Evolutionary conservation across 164 flowering plant genomes (phyloP).

Genomic region (Santalum album): DNA sequence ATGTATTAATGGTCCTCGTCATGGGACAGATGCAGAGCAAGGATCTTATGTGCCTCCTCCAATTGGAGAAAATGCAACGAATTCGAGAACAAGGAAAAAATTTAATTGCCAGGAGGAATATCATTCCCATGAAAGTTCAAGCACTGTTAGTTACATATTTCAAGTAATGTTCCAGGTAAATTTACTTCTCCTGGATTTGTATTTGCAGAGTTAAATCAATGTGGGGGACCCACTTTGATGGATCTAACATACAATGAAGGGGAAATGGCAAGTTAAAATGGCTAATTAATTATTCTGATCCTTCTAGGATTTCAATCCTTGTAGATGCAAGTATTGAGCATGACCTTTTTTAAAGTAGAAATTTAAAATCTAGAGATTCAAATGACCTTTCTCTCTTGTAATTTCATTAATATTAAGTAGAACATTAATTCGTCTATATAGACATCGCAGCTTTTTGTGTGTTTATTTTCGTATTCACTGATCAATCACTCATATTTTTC

Average conservation of each 20-base stretch:
- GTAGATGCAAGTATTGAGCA: too few species aligned
- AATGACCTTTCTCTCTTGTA: too few species aligned
- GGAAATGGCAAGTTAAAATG: too few species aligned
- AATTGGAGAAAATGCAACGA: conserved; percentile 1
- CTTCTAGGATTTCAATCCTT: too few species aligned
- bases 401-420: too few species aligned
- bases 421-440: too few species aligned
- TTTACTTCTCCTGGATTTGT: neutral
- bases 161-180: conserved; percentile 29
- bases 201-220: too few species aligned
- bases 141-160: conserved; percentile 12
- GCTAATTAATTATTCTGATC: too few species aligned
- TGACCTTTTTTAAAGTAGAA: too few species aligned
- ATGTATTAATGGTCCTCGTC: neutral
- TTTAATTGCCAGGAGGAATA: neutral
- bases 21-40: conserved; percentile 16
- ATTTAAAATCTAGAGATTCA: too few species aligned
- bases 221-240: too few species aligned
- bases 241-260: too few species aligned
- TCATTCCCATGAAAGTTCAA: conserved; percentile 2
- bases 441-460: neutral
- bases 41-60: conserved; percentile 16
- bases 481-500: neutral
- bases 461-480: neutral
- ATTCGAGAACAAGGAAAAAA: neutral